Evolutionary conservation across 139 green algal genomes (phyloP).

Genomic region (Mesotaenium endlicherianum): DNA sequence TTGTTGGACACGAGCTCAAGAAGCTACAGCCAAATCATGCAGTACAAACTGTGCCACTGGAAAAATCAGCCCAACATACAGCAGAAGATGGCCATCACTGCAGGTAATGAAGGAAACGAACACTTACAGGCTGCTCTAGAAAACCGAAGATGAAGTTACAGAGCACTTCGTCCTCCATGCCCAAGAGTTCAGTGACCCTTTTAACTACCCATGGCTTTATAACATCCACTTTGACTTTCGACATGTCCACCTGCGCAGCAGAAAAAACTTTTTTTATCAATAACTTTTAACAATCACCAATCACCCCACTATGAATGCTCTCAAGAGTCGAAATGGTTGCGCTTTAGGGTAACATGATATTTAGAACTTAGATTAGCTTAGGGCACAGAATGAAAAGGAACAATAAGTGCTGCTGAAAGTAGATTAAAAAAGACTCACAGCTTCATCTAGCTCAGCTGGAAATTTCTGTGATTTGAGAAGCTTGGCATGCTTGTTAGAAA

Average conservation of each 20-base stretch:
- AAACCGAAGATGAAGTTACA: slow-evolving; percentile 87
- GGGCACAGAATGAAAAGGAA: background rate
- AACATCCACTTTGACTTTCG: slow-evolving; percentile 80
- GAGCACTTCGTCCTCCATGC: slow-evolving; percentile 91
- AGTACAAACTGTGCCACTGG: background rate
- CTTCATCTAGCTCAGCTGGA: slow-evolving; percentile 35
- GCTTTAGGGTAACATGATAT: background rate
- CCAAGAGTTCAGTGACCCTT: slow-evolving; percentile 87
- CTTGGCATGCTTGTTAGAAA: slow-evolving; percentile 49
- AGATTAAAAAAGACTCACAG: slow-evolving; percentile 16
- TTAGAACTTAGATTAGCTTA: background rate
- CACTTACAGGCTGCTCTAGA: slow-evolving; percentile 62
- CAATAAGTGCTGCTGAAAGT: background rate
- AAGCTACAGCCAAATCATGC: background rate
- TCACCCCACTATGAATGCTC: background rate
- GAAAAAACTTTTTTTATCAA: slow-evolving; percentile 20
- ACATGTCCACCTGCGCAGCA: slow-evolving; percentile 67
- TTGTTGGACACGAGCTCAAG: background rate
- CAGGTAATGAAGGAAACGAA: background rate
- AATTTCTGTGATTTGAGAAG: slow-evolving; percentile 51
- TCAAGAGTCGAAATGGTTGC: background rate
- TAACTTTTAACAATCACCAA: background rate
- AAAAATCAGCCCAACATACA: background rate
- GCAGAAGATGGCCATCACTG: background rate
- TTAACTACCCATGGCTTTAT: slow-evolving; percentile 92